Evolutionary conservation across 2,329 filamentous ascomycete species (phyloP), one percentile per base, ranked within the genome.

Genomic region (Xylariaceae sp.): DNA sequence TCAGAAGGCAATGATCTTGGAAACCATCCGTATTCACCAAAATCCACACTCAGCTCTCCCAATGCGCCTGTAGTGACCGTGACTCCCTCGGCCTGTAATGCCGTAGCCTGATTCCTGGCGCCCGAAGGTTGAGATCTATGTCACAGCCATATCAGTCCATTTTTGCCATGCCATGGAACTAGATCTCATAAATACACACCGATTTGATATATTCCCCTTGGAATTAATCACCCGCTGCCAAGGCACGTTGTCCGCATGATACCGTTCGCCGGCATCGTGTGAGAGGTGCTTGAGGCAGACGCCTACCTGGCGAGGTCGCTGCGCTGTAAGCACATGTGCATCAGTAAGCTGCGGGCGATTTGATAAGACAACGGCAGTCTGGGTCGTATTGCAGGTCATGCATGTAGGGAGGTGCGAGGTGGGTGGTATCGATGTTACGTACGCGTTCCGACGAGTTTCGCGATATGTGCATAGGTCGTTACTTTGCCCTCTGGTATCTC

Each of bases 201-300:
- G 83, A 7, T 88, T 88, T 42, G 91, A 96, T 60, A 97, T 95
- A 53, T 83, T 76, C 18, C 93, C 92, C 71, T 89, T 93, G 13
- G 89, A 75, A 69, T 93, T 96, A 67, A 97, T 88, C 54, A 97
- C 89, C 52, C 94, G 79, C 75, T 97, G 93, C 93, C 93, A 97
- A 0, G 93, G 93, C 3, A 97, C 93, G 59, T 87, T 97, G 19
- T 75, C 76, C 53, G 80, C 76, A 69, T 96, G 87, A 73, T 87
- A 95, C 51, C 71, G 76, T 50, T 67, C 59, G 0, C 73, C 68
- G 0, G 74, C 63, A 51, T 81, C 76, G 6, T 73, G 65, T 1
- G 91, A 82, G 12, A 97, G 83, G 67, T 96, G 87, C 69, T 96
- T 97, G 22, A 97, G 81, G 69, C 89, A 95, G 43, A 94, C 79